Conservation (phyloP, 371 early-diverging fungal species). For the Syncephalis fuscata region DNA sequence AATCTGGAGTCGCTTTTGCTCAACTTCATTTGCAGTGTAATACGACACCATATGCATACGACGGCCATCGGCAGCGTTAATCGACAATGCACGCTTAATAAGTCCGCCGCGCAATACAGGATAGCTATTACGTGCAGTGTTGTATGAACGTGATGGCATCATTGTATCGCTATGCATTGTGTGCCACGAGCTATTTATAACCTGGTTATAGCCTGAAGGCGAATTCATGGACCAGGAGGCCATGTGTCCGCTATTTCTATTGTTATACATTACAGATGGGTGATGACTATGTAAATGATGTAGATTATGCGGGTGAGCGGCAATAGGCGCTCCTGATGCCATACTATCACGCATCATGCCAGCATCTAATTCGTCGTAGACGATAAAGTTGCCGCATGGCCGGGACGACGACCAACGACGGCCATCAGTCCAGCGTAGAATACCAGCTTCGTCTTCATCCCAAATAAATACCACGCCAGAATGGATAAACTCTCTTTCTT, state of each 20-base stretch:
- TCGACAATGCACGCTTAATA: constrained; percentile 72
- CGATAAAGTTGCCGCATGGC: constrained; percentile 60
- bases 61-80: constrained; percentile 55
- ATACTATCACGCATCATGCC: neutral
- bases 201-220: no score
- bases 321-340: no score
- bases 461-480: constrained; percentile 78
- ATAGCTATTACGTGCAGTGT: no score
- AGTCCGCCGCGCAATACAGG: constrained; percentile 24
- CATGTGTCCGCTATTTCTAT: no score
- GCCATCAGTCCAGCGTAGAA: constrained; percentile 86
- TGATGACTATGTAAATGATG: no score
- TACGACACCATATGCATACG: constrained; percentile 76
- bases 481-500: constrained; percentile 52
- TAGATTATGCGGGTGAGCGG: no score
- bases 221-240: no score
- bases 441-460: constrained; percentile 80
- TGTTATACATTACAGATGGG: no score
- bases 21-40: constrained; percentile 53
- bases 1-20: constrained; percentile 19
- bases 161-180: no score
- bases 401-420: constrained; percentile 79
- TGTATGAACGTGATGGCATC: no score
- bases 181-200: no score
- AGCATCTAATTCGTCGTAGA: constrained; percentile 58